Conservation (phyloP, 257 asterid species). For the Linderniella brevidens region DNA sequence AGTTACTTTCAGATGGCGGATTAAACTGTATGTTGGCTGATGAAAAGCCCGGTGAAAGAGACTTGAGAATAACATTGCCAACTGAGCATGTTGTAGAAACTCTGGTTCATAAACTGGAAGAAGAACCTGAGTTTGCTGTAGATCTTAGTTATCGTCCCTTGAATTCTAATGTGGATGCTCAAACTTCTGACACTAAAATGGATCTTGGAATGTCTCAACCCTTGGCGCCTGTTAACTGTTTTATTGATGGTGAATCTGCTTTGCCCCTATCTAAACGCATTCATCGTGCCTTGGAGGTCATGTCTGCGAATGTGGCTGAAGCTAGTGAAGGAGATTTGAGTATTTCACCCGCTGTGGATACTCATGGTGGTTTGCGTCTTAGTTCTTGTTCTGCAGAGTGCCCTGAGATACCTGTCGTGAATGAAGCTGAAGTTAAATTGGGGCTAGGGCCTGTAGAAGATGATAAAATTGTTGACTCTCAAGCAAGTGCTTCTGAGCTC, state of each 20-base stretch:
- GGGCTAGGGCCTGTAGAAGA: too few relatives aligned
- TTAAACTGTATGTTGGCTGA: constrained; percentile 28
- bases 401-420: constrained; percentile 13
- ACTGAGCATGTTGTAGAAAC: constrained; percentile 19
- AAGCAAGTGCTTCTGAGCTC: too few relatives aligned
- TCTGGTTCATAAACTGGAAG: constrained; percentile 20
- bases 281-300: constrained; percentile 93
- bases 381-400: constrained; percentile 12
- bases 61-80: constrained; percentile 27
- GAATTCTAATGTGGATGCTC: constrained; percentile 20
- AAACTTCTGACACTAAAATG: constrained; percentile 13
- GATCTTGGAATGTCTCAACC: constrained; percentile 23
- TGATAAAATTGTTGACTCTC: too few relatives aligned
- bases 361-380: constrained; percentile 13
- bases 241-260: constrained; percentile 73
- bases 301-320: constrained; percentile 92
- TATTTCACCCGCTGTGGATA: constrained; percentile 13
- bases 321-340: constrained; percentile 24
- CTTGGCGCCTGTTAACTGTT: constrained; percentile 34
- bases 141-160: constrained; percentile 14
- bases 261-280: constrained; percentile 94
- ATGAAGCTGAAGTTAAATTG: neutral
- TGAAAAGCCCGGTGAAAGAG: too few relatives aligned
- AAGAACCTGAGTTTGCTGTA: constrained; percentile 23
- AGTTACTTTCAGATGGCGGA: constrained; percentile 18